Evolutionary conservation across 1,284 basidiomycete species (phyloP), one percentile per base, ranked within the genome.

Genomic region (Puccinia horiana): DNA sequence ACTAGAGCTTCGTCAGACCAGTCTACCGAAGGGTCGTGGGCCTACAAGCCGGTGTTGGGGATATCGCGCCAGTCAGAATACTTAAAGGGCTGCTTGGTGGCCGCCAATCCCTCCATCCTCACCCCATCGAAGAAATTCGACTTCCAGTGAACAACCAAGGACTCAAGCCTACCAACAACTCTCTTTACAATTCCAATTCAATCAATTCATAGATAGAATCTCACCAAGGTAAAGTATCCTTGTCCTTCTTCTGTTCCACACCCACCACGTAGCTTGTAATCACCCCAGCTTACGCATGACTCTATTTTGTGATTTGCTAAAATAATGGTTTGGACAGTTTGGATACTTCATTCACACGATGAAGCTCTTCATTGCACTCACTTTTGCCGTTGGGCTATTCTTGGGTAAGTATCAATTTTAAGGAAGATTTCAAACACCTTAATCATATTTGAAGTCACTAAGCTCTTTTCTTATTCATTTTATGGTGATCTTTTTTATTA

Each of bases 331-430:
- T n/a, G n/a, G n/a, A 61, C n/a, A 61, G 58, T 32, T 61, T 35
- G 29, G n/a, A 61, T 61, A 32, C 23, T 47, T 69, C 65, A n/a
- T 14, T 35, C 16, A 20, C 47, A 54, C 23, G 12, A 75, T 75
- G 73, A 56, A 75, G 49, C 54, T 75, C 4, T 75, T n/a, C 9
- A 6, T 75, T 37, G 49, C 73, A 26, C 52, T 75, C 29, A n/a
- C 37, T 44, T 61, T 52, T 56, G 54, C 37, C 73, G 54, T 26
- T 12, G 73, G 73, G 54, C 54, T 75, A 12, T 75, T 56, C 47
- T 61, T 75, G 54, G 52, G 73, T 75, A 16, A 75, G 73, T 29
- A 8, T 56, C n/a, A 18, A 40, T 44, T 29, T 42, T n/a, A 2
- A n/a, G 44, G 26, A 23, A 4, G 26, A 18, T 18, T 44, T 44